A percentile compares a stretch with the other conserved stretches of the same genome.
Conservation (phyloP, 164 flowering plant species). For the Kingdonia uniflora region DNA sequence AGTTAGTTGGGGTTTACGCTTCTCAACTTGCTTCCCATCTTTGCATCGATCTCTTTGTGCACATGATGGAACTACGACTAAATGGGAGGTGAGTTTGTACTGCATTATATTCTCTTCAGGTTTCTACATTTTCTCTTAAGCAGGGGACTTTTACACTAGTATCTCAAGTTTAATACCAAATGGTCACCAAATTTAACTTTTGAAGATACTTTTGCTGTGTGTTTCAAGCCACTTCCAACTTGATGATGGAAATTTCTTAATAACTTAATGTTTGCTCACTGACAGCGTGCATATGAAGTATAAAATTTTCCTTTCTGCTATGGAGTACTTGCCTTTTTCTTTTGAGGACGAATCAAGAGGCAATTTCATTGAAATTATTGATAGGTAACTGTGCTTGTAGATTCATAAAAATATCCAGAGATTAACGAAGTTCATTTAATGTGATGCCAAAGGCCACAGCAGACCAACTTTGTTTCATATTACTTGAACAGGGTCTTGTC, state of each 20-base stretch:
- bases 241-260: too few species aligned
- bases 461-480: not conserved
- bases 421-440: not conserved
- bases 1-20: constrained; percentile 93
- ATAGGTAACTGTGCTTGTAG: constrained; percentile 42
- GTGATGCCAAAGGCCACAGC: not conserved
- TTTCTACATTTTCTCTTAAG: too few species aligned
- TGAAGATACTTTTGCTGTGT: not conserved
- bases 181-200: too few species aligned
- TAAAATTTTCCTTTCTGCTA: constrained; percentile 84
- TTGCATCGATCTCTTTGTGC: constrained; percentile 94
- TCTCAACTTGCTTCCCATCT: constrained; percentile 90
- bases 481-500: constrained; percentile 57
- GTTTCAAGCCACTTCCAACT: not conserved
- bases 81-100: constrained; percentile 50
- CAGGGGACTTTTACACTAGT: too few species aligned
- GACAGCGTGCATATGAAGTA: constrained; percentile 78
- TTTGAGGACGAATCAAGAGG: constrained; percentile 69
- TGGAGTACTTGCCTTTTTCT: constrained; percentile 82
- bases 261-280: constrained; percentile 7
- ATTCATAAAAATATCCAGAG: not conserved
- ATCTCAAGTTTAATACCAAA: too few species aligned
- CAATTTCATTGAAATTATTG: constrained; percentile 85
- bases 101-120: not conserved
- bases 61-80: constrained; percentile 93